Evolutionary conservation across 768 basidiomycete species (phyloP), one percentile per base, ranked within the genome.

Genomic region (Leccinellum albellum): DNA sequence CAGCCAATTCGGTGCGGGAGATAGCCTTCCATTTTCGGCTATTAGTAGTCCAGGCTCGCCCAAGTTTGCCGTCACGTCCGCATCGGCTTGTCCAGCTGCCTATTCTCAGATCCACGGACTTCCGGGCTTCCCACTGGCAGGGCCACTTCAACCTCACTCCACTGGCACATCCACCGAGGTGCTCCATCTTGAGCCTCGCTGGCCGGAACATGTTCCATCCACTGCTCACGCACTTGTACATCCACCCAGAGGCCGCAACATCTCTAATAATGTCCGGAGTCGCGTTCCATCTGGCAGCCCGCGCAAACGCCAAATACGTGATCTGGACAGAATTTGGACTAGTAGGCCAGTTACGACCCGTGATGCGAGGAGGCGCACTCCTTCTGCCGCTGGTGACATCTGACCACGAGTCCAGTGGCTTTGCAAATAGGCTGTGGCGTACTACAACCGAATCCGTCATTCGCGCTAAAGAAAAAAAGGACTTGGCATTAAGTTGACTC

Each of bases 341-440:
- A 59, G 63, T 4, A 59, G 63, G 51, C 66, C 70, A 3, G 53
- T 57, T 24, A 51, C 61, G n/a, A 55, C 68, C 45, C 57, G 60
- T 62, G 69, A 70, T 51, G 49, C 61, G 24, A 70, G 70, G 53
- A 66, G 59, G 46, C 70, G 72, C 50, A 73, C 70, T 1, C 62
- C 70, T 23, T 74, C 70, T 29, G 72, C 66, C 40, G 68, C 73
- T 26, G 70, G 72, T 35, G 70, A 59, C 47, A 72, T 71, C 37
- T 71, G 57, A 66, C 50, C 33, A 14, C 44, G 46, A 44, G 59
- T 24, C 46, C 32, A 49, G 32, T 12, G 28, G 52, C 54, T 53
- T 61, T 57, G 53, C 50, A 45, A 47, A 29, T 31, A 12, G 31
- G 31, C 31, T 54, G 50, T 56, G 58, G 52, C 28, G 59, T 37